These are phyloP conservation scores for Exserohilum rostratum DNA, from an alignment of 2,329 filamentous ascomycete genomes.

Conservation along the genomic window DNA sequence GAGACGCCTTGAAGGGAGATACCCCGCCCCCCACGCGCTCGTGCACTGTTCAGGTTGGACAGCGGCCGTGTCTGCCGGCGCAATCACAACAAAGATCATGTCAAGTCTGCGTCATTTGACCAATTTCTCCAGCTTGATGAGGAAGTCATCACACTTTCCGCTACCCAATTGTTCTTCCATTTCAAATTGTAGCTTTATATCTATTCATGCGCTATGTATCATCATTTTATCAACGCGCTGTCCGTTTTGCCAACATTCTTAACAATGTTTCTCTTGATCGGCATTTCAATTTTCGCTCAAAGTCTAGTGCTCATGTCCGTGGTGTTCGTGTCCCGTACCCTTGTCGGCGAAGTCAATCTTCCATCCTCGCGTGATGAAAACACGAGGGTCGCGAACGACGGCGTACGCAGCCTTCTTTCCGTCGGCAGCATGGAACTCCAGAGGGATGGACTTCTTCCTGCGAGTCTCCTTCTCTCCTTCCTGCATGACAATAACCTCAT, in stretches of 20 bases:
- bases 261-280: neutral
- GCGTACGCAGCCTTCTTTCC: constrained; percentile 66
- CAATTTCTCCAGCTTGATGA: too few species aligned
- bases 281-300: neutral
- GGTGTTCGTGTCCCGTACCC: constrained; percentile 24
- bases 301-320: constrained; percentile 31
- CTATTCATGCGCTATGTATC: neutral
- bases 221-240: neutral
- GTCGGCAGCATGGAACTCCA: constrained; percentile 63
- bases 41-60: too few species aligned
- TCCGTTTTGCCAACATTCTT: neutral
- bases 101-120: too few species aligned
- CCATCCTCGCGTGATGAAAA: constrained; percentile 69
- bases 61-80: too few species aligned
- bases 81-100: too few species aligned
- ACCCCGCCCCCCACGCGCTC: too few species aligned
- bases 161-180: too few species aligned
- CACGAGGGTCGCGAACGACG: constrained; percentile 67
- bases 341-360: constrained; percentile 59
- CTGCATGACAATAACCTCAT: constrained; percentile 69
- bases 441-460: constrained; percentile 56
- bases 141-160: too few species aligned
- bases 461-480: constrained; percentile 55
- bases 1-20: too few species aligned
- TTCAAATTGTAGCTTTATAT: neutral